Evolutionary conservation across 805 yeast species (phyloP).

Genomic region (Limtongozyma cylindracea): DNA sequence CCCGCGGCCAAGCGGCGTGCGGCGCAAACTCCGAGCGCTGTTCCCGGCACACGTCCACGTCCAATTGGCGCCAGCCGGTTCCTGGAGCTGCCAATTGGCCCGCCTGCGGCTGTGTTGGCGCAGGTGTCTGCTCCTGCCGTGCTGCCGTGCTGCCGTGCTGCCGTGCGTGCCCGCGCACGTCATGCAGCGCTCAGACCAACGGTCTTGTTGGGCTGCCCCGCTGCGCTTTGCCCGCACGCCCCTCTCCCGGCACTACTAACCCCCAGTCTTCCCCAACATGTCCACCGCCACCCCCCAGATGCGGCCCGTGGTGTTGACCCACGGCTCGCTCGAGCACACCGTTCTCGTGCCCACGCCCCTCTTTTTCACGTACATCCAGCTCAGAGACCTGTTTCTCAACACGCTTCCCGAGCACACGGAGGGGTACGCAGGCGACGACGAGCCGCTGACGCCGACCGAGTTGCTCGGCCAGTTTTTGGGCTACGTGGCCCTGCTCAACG

Average conservation of each 20-base stretch:
- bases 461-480: conserved; percentile 70
- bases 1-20: too few relatives aligned
- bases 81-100: too few relatives aligned
- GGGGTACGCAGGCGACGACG: conserved; percentile 65
- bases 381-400: conserved; percentile 66
- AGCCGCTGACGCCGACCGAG: conserved; percentile 72
- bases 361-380: conserved; percentile 61
- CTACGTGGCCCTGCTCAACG: conserved; percentile 19
- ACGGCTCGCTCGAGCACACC: conserved; percentile 76
- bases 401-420: conserved; percentile 62
- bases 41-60: too few relatives aligned
- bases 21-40: too few relatives aligned
- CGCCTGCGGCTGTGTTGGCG: neutral
- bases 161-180: neutral
- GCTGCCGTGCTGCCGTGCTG: neutral
- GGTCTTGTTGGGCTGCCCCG: neutral
- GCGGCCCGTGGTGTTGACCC: conserved; percentile 68
- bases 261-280: neutral
- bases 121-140: neutral
- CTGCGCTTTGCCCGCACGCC: neutral
- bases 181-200: conserved; percentile 4
- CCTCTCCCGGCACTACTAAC: neutral
- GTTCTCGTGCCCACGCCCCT: conserved; percentile 65
- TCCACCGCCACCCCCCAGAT: conserved; percentile 2
- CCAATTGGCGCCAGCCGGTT: too few relatives aligned